Evolutionary conservation across 2,329 filamentous ascomycete species (phyloP).

Genomic region (Pestalotiopsis fici): DNA sequence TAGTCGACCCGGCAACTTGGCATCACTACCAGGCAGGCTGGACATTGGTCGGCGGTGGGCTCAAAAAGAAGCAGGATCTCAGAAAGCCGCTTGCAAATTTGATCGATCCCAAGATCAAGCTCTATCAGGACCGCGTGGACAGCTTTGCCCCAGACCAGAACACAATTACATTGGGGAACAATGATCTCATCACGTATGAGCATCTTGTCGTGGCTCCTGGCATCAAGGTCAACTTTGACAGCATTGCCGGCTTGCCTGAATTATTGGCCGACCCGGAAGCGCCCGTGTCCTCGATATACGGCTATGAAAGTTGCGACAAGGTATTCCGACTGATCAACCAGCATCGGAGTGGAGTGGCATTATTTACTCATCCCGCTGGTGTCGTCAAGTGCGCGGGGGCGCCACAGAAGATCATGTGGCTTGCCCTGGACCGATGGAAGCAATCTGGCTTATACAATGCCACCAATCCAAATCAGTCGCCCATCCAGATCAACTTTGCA

Average conservation of each 20-base stretch:
- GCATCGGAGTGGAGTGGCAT: conserved; percentile 33
- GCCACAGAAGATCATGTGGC: conserved; percentile 41
- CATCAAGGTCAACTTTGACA: conserved; percentile 34
- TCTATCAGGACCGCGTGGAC: conserved; percentile 32
- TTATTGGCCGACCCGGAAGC: conserved; percentile 32
- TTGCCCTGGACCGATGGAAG: conserved; percentile 38
- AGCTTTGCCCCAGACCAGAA: conserved; percentile 36
- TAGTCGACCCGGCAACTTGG: conserved; percentile 33
- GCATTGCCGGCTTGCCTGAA: conserved; percentile 31
- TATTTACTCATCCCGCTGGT: conserved; percentile 38
- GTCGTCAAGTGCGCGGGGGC: conserved; percentile 40
- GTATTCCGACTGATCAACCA: conserved; percentile 34
- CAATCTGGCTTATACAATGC: conserved; percentile 30
- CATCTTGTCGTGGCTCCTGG: conserved; percentile 38
- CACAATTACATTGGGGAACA: conserved; percentile 32
- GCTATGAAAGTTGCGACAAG: conserved; percentile 32
- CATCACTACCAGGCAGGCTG: conserved; percentile 39
- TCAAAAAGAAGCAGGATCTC: conserved; percentile 28
- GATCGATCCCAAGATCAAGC: conserved; percentile 33
- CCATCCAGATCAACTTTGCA: conserved; percentile 27
- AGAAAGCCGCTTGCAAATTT: conserved; percentile 27
- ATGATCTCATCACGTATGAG: conserved; percentile 35
- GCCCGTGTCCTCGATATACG: conserved; percentile 37
- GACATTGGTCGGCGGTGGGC: conserved; percentile 37
- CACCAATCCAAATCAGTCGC: conserved; percentile 21